Conservation (phyloP, 192 early-diverging fungal genomes). For the Obelidium mucronatum region DNA sequence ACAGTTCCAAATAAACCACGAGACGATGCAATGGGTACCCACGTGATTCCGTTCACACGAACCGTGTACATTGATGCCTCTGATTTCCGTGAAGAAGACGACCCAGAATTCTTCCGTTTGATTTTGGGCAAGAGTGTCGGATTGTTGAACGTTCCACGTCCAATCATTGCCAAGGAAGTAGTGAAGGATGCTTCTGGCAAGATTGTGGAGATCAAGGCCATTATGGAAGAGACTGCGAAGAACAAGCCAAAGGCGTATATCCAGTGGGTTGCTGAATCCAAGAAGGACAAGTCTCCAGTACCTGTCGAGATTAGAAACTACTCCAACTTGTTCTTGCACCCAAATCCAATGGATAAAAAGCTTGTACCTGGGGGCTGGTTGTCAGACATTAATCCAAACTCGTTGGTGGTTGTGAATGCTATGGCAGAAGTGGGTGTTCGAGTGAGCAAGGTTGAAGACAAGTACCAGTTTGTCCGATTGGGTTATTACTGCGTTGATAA, state of each 20-base stretch:
- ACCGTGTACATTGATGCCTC: constrained; percentile 93
- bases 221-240: constrained; percentile 72
- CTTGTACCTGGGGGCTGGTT: constrained; percentile 90
- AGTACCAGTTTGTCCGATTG: constrained; percentile 93
- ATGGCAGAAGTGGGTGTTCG: constrained; percentile 86
- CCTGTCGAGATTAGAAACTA: constrained; percentile 86
- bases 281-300: constrained; percentile 83
- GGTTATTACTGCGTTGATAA: constrained; percentile 99
- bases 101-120: constrained; percentile 95
- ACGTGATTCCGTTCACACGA: constrained; percentile 88
- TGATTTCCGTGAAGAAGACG: constrained; percentile 91
- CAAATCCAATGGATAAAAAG: constrained; percentile 81
- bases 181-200: constrained; percentile 82
- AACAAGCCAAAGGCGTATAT: constrained; percentile 96
- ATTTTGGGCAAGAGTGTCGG: constrained; percentile 95
- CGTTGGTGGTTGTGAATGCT: constrained; percentile 75
- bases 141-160: constrained; percentile 82
- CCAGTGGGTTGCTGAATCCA: constrained; percentile 96
- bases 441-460: constrained; percentile 79
- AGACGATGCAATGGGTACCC: constrained; percentile 85
- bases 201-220: constrained; percentile 80
- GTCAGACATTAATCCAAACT: constrained; percentile 84
- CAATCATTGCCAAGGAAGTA: constrained; percentile 86
- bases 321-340: constrained; percentile 87
- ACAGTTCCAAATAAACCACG: constrained; percentile 90